A percentile compares a stretch with the other conserved stretches of the same genome.
phyloP scores from a whole-genome alignment of 192 early-diverging fungal genomes.

The Linnemannia exigua region DNA sequence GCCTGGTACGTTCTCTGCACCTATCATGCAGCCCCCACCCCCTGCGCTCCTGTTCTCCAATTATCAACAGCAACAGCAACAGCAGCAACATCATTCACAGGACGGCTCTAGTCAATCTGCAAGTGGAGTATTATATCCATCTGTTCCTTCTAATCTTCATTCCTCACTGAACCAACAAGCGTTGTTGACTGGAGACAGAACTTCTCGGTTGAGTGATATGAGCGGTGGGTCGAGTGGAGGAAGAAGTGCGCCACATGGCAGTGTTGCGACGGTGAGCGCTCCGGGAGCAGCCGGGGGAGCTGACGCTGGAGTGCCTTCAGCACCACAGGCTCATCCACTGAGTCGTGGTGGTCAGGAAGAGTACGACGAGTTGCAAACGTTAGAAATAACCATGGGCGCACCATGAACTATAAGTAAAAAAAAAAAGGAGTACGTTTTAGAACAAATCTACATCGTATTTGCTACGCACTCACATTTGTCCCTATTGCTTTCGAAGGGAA shows the following conservation, averaged over 20 bases:
- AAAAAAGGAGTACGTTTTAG: background rate
- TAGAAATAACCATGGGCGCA: background rate
- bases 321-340: background rate
- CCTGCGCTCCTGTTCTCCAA: slow-evolving; percentile 26
- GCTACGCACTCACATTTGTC: background rate
- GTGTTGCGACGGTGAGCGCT: background rate
- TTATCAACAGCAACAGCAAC: slow-evolving; percentile 26
- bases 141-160: background rate
- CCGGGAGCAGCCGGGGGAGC: background rate
- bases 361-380: background rate
- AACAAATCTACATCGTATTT: background rate
- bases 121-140: slow-evolving; percentile 1
- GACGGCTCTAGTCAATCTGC: background rate
- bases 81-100: slow-evolving; percentile 19
- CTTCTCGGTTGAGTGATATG: slow-evolving; percentile 13
- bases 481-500: background rate
- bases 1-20: background rate
- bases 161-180: background rate
- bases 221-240: slow-evolving; percentile 9
- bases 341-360: background rate
- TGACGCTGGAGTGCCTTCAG: background rate
- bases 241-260: background rate
- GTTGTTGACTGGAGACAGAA: background rate
- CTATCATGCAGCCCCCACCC: slow-evolving; percentile 5
- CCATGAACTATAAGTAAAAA: background rate